Evolutionary conservation across 2,329 filamentous ascomycete species (phyloP).

Genomic region (Penicillium janthinellum): DNA sequence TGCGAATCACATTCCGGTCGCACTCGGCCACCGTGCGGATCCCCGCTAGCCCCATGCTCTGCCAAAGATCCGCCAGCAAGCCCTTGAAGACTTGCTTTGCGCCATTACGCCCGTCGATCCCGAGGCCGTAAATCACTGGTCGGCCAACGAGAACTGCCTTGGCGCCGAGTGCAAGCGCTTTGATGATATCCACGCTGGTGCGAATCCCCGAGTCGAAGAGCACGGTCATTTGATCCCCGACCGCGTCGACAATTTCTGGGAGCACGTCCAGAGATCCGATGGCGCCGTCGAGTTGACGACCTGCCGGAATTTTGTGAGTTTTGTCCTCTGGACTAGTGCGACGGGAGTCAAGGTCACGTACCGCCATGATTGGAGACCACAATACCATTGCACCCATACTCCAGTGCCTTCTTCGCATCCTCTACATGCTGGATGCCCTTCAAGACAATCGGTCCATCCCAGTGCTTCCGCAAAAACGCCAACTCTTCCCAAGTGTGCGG

Average conservation of each 20-base stretch:
- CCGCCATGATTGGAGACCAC: slow-evolving; percentile 58
- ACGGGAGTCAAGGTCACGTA: slow-evolving; percentile 11
- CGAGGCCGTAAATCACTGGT: slow-evolving; percentile 61
- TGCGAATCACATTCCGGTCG: slow-evolving; percentile 35
- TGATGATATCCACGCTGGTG: slow-evolving; percentile 54
- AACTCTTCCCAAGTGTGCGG: slow-evolving; percentile 65
- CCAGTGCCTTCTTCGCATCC: slow-evolving; percentile 50
- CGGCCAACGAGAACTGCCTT: slow-evolving; percentile 60
- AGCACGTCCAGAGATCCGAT: slow-evolving; percentile 57
- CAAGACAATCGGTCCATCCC: slow-evolving; percentile 65
- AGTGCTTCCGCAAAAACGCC: slow-evolving; percentile 59
- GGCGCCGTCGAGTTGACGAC: slow-evolving; percentile 54
- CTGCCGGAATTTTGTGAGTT: slow-evolving; percentile 18
- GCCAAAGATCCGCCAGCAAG: slow-evolving; percentile 57
- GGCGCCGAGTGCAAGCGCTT: slow-evolving; percentile 58
- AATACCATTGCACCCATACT: slow-evolving; percentile 53
- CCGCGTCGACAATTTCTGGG: slow-evolving; percentile 63
- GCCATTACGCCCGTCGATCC: slow-evolving; percentile 57
- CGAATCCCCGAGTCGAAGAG: slow-evolving; percentile 57
- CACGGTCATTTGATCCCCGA: slow-evolving; percentile 51
- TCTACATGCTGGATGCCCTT: slow-evolving; percentile 60
- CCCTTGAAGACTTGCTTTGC: slow-evolving; percentile 56
- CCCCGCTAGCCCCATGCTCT: slow-evolving; percentile 59
- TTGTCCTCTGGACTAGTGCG: background rate
- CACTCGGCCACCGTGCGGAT: slow-evolving; percentile 45